Conservation (phyloP, 2,329 filamentous ascomycete genomes). For the Aspergillus unguis region DNA sequence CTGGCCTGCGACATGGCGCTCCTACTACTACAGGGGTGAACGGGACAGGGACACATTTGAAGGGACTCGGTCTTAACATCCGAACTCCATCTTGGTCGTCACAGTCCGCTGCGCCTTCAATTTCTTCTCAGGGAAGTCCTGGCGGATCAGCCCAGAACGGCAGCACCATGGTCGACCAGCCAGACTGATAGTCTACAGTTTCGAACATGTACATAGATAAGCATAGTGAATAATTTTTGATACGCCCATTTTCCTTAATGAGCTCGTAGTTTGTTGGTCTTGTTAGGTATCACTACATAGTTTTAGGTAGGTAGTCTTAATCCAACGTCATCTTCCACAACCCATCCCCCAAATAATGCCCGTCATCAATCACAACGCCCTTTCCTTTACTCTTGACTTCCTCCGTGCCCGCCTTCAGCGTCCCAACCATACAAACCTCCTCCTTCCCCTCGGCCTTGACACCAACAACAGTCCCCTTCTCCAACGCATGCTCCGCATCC, state of each 20-base stretch:
- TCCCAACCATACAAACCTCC: conserved; percentile 82
- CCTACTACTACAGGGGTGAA: conserved; percentile 17
- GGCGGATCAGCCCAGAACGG: conserved; percentile 3
- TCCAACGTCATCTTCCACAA: conserved; percentile 72
- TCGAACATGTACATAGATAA: conserved; percentile 8
- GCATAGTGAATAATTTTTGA: conserved; percentile 1
- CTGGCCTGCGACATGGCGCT: conserved; percentile 30
- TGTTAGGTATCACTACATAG: background rate
- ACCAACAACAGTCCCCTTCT: conserved; percentile 79
- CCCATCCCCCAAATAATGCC: conserved; percentile 91
- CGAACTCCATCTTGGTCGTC: conserved; percentile 34
- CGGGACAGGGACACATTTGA: conserved; percentile 27
- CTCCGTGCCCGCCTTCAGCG: conserved; percentile 77
- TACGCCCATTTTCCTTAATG: conserved; percentile 4
- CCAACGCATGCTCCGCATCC: conserved; percentile 59
- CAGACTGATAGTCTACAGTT: background rate
- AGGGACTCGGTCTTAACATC: conserved; percentile 35
- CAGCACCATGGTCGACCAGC: background rate
- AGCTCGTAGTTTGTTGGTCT: background rate
- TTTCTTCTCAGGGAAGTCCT: conserved; percentile 19
- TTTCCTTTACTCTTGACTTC: conserved; percentile 95
- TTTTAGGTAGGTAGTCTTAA: conserved; percentile 31
- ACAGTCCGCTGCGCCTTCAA: conserved; percentile 28
- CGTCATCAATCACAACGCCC: conserved; percentile 87
- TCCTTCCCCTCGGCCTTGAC: conserved; percentile 91